Evolutionary conservation across 352 stramenopile species (phyloP).

Genomic region (Halophytophthora polymorphica): DNA sequence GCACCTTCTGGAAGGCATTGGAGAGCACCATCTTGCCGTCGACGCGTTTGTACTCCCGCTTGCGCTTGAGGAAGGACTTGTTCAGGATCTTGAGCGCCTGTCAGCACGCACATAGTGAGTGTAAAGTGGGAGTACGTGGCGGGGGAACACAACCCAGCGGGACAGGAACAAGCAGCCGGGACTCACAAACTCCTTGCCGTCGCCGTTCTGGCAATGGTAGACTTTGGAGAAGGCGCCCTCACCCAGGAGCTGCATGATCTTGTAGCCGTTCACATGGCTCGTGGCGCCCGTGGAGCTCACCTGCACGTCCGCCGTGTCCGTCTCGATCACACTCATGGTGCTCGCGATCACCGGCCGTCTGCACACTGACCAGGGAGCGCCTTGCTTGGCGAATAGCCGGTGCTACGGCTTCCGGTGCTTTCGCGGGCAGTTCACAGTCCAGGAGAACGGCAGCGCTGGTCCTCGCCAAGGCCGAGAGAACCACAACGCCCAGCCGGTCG

Average conservation of each 20-base stretch:
- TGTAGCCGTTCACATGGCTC: slow-evolving; percentile 77
- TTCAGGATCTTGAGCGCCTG: slow-evolving; percentile 84
- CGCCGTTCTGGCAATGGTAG: slow-evolving; percentile 53
- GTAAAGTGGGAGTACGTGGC: background rate
- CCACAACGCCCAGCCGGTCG: too few species aligned
- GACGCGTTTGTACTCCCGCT: slow-evolving; percentile 79
- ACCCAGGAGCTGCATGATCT: slow-evolving; percentile 54
- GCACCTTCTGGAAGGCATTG: slow-evolving; percentile 78
- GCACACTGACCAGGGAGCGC: too few species aligned
- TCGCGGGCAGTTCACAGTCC: too few species aligned
- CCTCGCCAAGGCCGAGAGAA: too few species aligned
- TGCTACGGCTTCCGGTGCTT: too few species aligned
- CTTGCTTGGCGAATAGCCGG: too few species aligned
- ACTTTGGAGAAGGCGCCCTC: slow-evolving; percentile 82
- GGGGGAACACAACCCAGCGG: background rate
- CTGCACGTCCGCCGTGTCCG: slow-evolving; percentile 53
- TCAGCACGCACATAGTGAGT: background rate
- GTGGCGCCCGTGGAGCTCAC: slow-evolving; percentile 53
- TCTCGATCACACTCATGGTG: slow-evolving; percentile 60
- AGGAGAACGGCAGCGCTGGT: too few species aligned
- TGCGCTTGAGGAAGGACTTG: slow-evolving; percentile 83
- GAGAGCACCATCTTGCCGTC: slow-evolving; percentile 75
- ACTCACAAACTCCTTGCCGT: slow-evolving; percentile 54
- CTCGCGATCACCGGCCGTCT: too few species aligned
- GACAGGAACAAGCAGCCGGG: background rate